Conservation (phyloP, 306 rosid species). For the Acacia crassicarpa region DNA sequence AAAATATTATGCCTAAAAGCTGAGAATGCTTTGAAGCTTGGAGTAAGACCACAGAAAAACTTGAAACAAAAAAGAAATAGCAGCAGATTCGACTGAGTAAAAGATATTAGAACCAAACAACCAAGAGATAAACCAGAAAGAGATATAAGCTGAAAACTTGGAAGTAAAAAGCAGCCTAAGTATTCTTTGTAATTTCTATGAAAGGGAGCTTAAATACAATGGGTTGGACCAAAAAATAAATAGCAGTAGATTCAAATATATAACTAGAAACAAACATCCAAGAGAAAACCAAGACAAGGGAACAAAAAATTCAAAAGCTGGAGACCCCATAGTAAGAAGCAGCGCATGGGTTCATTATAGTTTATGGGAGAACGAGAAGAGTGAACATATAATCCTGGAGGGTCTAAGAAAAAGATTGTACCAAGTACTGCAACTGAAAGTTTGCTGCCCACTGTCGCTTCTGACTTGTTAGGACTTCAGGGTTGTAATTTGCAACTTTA, state of each 20-base stretch:
- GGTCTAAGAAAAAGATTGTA: slow-evolving; percentile 20
- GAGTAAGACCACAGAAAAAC: background rate
- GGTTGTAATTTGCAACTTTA: slow-evolving; percentile 68
- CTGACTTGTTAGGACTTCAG: slow-evolving; percentile 88
- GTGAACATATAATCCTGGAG: slow-evolving; percentile 11
- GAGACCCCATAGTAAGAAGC: background rate
- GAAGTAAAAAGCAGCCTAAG: slow-evolving; percentile 27
- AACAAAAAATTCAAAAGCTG: background rate
- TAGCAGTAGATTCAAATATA: slow-evolving; percentile 14
- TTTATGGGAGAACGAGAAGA: background rate
- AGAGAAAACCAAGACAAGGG: slow-evolving; percentile 8
- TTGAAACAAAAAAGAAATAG: slow-evolving; percentile 17
- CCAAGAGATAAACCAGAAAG: slow-evolving; percentile 12
- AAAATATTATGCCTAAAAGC: slow-evolving; percentile 9
- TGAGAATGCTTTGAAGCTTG: slow-evolving; percentile 12
- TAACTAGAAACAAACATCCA: slow-evolving; percentile 11
- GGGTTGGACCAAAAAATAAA: slow-evolving; percentile 5
- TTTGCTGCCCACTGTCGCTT: slow-evolving; percentile 95
- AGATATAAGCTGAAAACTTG: background rate
- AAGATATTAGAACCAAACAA: slow-evolving; percentile 10
- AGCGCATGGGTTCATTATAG: background rate
- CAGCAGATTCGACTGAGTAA: slow-evolving; percentile 12
- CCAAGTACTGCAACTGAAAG: slow-evolving; percentile 77
- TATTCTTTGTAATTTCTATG: background rate
- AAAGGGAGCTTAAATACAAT: background rate